These are phyloP conservation scores for Rhododendron kiyosumense DNA, from an alignment of 148 eudicot species.

Conservation along the genomic window DNA sequence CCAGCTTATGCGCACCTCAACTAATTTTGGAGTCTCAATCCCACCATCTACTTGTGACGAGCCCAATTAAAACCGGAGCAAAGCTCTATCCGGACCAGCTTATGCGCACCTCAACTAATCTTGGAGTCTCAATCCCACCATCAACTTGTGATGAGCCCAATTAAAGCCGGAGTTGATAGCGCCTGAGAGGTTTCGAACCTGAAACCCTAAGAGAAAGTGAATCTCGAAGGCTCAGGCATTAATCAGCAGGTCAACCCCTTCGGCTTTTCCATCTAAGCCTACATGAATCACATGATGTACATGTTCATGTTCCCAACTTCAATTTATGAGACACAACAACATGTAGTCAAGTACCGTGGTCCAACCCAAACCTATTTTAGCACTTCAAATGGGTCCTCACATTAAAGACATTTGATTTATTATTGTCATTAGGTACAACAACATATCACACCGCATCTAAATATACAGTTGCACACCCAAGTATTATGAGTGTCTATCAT, in stretches of 20 bases:
- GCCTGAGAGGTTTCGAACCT: too few relatives aligned
- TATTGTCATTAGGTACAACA: background rate
- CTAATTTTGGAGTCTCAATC: too few relatives aligned
- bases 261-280: background rate
- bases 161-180: too few relatives aligned
- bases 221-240: background rate
- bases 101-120: too few relatives aligned
- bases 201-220: too few relatives aligned
- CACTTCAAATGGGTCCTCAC: background rate
- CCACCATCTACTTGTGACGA: too few relatives aligned
- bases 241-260: background rate
- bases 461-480: background rate
- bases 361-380: background rate
- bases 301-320: background rate
- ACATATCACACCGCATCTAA: background rate
- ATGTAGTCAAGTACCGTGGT: background rate
- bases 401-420: background rate
- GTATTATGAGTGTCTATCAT: background rate
- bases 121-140: too few relatives aligned
- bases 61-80: too few relatives aligned
- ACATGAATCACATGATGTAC: background rate
- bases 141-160: too few relatives aligned
- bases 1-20: too few relatives aligned
- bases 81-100: too few relatives aligned
- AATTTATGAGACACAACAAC: background rate